Base-by-base conservation (phyloP, 805 yeast species). In the Kuraishia cidri region DNA sequence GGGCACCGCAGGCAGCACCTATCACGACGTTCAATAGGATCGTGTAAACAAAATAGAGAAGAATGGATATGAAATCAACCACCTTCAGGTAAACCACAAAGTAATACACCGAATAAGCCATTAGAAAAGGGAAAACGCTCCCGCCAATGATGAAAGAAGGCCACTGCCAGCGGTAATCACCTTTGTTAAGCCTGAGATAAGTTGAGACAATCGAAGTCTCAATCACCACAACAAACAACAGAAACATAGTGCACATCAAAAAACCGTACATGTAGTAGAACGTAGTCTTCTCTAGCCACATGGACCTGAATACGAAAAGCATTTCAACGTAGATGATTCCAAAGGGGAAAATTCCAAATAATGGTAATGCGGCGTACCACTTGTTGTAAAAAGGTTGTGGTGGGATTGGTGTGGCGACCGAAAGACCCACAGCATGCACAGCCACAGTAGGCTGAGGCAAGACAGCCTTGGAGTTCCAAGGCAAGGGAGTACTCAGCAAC, bases 131-230 rank as follows among this genome's bases (percentile, higher is more conserved):
- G 20, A 86, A 85, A 30, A 83, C 69, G 36, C 88, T 75, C 4
- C 74, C 61, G 4, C 94, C 84, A 19, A 77, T 72, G 34, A 73
- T 52, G 53, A 84, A 85, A 9, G 86, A 64, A 42, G 78, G 66
- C 95, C 95, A 85, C 49, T 83, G 84, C 95, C 95, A 87, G 31
- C 72, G 70, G 32, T 73, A 75, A 47, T 72, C 55, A n/a, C 54
- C 53, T 14, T 46, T 37, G 32, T 50, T 63, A 45, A 85, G 62
- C 28, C 79, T 66, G 27, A 80, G 48, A 47, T 79, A 85, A 7
- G 79, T 66, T 5, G 81, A 75, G 27, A 85, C 72, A 16, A 85
- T 66, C 6, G 88, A 73, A 33, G 81, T 72, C 52, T 85, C 94
- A 25, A 74, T 59, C 14, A 83, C 75, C 10, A 82, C 75, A 23